Evolutionary conservation across 306 rosid genomes (phyloP).

Genomic region (Aeschynomene evenia): DNA sequence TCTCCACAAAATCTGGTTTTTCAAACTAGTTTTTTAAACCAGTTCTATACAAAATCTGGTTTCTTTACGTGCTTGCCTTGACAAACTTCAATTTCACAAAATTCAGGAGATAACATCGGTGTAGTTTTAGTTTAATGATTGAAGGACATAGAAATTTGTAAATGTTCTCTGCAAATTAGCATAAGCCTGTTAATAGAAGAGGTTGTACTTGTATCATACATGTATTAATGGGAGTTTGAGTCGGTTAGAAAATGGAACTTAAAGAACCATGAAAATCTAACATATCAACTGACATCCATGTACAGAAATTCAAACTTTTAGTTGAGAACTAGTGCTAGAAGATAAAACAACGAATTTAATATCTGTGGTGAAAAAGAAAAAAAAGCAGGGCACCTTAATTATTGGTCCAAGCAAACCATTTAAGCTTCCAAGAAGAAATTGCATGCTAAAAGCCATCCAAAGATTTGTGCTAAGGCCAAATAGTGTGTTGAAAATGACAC

Average conservation of each 20-base stretch:
- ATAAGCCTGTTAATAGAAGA: constrained; percentile 64
- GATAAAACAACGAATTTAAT: not conserved
- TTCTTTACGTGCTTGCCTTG: too few species aligned
- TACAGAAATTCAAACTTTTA: not conserved
- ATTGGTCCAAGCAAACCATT: constrained; percentile 91
- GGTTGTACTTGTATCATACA: not conserved
- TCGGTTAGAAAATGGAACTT: not conserved
- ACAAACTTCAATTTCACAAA: too few species aligned
- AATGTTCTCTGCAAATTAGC: constrained; percentile 59
- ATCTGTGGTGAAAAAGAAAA: too few species aligned
- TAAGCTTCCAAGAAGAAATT: constrained; percentile 81
- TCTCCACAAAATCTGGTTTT: too few species aligned
- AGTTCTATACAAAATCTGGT: too few species aligned
- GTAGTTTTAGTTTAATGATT: too few species aligned
- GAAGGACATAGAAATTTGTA: too few species aligned
- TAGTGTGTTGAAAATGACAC: constrained; percentile 75
- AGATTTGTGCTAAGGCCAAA: constrained; percentile 84
- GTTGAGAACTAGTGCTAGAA: not conserved
- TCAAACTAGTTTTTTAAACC: too few species aligned
- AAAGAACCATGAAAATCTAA: not conserved
- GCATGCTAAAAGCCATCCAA: constrained; percentile 79
- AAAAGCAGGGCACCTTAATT: too few species aligned
- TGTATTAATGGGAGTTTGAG: not conserved
- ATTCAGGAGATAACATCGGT: too few species aligned
- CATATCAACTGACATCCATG: not conserved